A percentile compares a stretch with the other conserved stretches of the same genome.
Evolutionary conservation across 2,329 filamentous ascomycete genomes (phyloP).

Genomic region (Talaromyces piceae): DNA sequence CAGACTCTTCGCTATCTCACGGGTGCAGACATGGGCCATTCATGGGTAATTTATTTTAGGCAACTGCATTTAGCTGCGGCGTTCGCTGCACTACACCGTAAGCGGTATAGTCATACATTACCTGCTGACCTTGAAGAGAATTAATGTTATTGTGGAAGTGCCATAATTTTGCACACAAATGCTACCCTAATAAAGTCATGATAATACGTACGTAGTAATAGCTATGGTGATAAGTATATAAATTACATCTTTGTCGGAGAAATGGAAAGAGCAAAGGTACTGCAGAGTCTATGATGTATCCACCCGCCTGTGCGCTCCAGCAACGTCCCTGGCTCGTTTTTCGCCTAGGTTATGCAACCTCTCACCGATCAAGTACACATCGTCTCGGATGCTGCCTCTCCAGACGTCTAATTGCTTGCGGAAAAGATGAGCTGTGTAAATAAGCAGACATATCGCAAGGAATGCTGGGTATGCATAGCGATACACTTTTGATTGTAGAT

Average conservation of each 20-base stretch:
- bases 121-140: no score
- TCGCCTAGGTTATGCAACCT: conserved; percentile 89
- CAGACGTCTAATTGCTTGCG: conserved; percentile 60
- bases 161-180: no score
- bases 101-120: no score
- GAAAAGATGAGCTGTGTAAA: conserved; percentile 32
- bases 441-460: conserved; percentile 47
- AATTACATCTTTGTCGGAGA: neutral
- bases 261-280: neutral
- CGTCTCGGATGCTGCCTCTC: conserved; percentile 77
- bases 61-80: neutral
- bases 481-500: conserved; percentile 43
- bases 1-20: neutral
- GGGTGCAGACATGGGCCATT: neutral
- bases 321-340: conserved; percentile 32
- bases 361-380: conserved; percentile 94
- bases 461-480: conserved; percentile 68
- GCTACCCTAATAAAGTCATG: no score
- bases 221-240: neutral
- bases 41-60: neutral
- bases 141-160: no score
- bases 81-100: no score
- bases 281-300: conserved; percentile 23
- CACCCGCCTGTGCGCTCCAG: conserved; percentile 28
- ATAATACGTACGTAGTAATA: neutral